Evolutionary conservation across 2,329 filamentous ascomycete genomes (phyloP), one percentile per base, ranked within the genome.

Genomic region (Penicillium sp.): DNA sequence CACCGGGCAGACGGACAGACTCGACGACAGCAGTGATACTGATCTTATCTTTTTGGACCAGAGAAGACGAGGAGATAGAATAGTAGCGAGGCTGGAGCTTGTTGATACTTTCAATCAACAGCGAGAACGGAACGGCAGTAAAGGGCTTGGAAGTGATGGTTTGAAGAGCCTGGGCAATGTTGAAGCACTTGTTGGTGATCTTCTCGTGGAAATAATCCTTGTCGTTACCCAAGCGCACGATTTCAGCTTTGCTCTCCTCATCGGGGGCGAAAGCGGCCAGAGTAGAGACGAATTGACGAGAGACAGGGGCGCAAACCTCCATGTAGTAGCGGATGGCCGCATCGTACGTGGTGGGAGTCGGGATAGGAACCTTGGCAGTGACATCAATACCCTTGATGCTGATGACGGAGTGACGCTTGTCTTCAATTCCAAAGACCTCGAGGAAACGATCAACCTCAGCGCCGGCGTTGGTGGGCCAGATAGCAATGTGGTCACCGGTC

Each of bases 11-110:
- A 55, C 85, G 77, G 64, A 92, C 83, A 11, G 88, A 91, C 74
- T 97, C 94, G 55, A 99, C 93, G 39, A 97, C 89, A 54, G 93
- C 93, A 14, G 94, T 99, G 67, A 99, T 89, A 57, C 94, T 91
- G 63, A 99, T 92, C 79, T 92, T 93, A 77, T 96, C 88, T 72
- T 94, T 92, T 72, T 99, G 92, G 14, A 96, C 92, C 8, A 92
- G 75, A 6, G 94, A 97, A 1, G 94, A 97, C 1, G 95, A 99
- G 2, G 94, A 99, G 74, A 99, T 99, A 47, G 95, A 99, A 81
- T 99, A 99, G 82, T 97, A 99, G 47, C 94, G 91, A 38, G 94
- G 93, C 75, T 99, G 94, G 54, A 99, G 86, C 81, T 97, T 97
- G 77, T 87, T 90, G 58, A 99, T 77, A 62, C 91, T 90, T 81